Base-by-base conservation (phyloP, 169 alveolate genomes). In the Miamiensis avidus region DNA sequence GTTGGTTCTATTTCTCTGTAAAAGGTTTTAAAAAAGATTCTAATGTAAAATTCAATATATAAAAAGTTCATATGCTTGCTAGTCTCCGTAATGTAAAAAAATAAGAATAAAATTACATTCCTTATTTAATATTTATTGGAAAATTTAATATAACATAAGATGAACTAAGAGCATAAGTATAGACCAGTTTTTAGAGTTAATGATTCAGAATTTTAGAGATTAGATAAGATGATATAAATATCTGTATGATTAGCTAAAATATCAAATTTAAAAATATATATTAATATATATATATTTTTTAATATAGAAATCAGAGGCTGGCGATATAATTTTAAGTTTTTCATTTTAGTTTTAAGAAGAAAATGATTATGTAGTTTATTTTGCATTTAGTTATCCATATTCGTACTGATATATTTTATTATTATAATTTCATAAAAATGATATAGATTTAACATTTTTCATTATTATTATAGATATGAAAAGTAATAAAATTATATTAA, bases 311-410 rank as follows among this genome's bases (percentile, higher is more conserved):
- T 49, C 4, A 11, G 75, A 81, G 1, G 28, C 4, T 11, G 69
- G 69, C 4, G 69, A 49, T 49, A 11, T 49, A 49, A 49, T 49
- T 49, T 49, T 49, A 20, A 20, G 69, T 49, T 91, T 88, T 30
- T 29, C 34, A 0, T 89, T 84, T 82, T 74, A 73, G 27, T 88
- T 91, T 74, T 75, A 64, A 69, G 30, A 75, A 29, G 85, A 75
- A 29, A 1, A 64, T 34, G 69, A 79, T 74, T 77, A 91, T 26
- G 81, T 69, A 25, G 85, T 79, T 65, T 92, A 87, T 75, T 89
- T 94, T 81, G 94, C 95, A 26, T 94, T 90, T 85, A 86, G 94
- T 31, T 92, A 91, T 75, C 96, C 97, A 29, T 94, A 81, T 34
- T 74, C 88, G 75, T 90, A 49, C n/a, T n/a, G n/a, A 49, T 11